These are phyloP conservation scores for Naegleria fowleri DNA, from an alignment of 208 protist species.

Conservation along the genomic window DNA sequence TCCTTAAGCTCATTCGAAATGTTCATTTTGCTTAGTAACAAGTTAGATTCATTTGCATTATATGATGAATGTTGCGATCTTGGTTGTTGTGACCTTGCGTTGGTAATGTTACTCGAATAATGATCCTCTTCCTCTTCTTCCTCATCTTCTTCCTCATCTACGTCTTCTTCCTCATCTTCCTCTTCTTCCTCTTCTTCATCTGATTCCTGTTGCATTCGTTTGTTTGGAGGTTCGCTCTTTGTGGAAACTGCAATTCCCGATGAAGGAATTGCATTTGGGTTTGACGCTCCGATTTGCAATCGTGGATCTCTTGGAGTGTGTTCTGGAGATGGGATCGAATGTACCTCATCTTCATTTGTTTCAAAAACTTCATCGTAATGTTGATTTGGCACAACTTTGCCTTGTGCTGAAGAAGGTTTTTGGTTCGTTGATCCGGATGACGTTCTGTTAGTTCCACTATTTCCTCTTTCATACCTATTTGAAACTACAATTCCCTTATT, in stretches of 20 bases:
- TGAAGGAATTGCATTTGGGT: background rate
- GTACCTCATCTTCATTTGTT: background rate
- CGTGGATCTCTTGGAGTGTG: background rate
- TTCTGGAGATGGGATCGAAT: background rate
- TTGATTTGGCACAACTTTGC: background rate
- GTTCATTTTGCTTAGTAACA: background rate
- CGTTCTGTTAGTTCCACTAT: background rate
- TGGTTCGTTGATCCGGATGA: too few species aligned
- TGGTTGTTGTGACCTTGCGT: background rate
- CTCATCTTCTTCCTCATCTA: background rate
- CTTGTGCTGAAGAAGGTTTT: background rate
- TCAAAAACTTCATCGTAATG: background rate
- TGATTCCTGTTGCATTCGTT: background rate
- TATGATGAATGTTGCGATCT: background rate
- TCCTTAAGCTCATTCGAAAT: conserved; percentile 82
- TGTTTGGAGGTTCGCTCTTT: background rate
- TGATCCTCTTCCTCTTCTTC: background rate
- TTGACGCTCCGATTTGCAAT: background rate
- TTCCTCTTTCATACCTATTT: background rate
- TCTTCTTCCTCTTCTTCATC: background rate
- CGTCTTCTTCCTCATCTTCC: background rate
- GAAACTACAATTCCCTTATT: background rate
- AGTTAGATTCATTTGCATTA: background rate
- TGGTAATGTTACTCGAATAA: background rate
- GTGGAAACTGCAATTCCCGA: background rate